Evolutionary conservation across 176 grass and related monocot species (phyloP).

Genomic region (Carex pumila): DNA sequence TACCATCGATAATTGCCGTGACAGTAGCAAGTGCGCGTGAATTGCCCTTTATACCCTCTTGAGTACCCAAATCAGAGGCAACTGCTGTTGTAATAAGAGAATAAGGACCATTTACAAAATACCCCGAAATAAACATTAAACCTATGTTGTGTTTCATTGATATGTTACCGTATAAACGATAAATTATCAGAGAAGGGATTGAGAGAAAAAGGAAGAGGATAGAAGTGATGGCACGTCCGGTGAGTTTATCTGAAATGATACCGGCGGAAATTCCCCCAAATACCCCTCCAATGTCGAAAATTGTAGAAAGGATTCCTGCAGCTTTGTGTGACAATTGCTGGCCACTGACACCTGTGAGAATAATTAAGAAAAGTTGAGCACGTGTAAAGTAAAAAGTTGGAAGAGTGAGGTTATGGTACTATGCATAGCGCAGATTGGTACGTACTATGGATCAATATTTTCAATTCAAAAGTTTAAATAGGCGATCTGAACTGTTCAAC

Average conservation of each 20-base stretch:
- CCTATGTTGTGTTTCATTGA: conserved; percentile 68
- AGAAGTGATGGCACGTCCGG: conserved; percentile 60
- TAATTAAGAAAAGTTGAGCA: not conserved
- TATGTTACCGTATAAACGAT: conserved; percentile 67
- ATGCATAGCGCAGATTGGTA: too few species aligned
- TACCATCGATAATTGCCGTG: conserved; percentile 81
- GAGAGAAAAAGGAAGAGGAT: conserved; percentile 71
- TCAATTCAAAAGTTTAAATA: too few species aligned
- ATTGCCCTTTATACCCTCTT: conserved; percentile 67
- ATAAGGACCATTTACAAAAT: conserved; percentile 90
- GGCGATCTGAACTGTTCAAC: too few species aligned
- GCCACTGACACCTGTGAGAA: conserved; percentile 60
- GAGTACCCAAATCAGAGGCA: conserved; percentile 84
- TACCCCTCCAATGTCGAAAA: conserved; percentile 90
- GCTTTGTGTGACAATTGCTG: conserved; percentile 81
- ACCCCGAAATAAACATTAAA: conserved; percentile 88
- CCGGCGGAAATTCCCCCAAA: conserved; percentile 80
- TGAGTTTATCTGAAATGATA: conserved; percentile 58
- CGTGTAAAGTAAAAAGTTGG: not conserved
- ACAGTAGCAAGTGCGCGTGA: conserved; percentile 82
- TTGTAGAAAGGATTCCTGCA: conserved; percentile 71
- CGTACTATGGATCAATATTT: too few species aligned
- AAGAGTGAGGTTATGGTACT: too few species aligned
- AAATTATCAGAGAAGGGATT: conserved; percentile 67
- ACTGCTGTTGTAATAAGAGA: conserved; percentile 97